phyloP scores from a whole-genome alignment of 2,329 filamentous ascomycete species.

The Emmonsiellopsis sp. region DNA sequence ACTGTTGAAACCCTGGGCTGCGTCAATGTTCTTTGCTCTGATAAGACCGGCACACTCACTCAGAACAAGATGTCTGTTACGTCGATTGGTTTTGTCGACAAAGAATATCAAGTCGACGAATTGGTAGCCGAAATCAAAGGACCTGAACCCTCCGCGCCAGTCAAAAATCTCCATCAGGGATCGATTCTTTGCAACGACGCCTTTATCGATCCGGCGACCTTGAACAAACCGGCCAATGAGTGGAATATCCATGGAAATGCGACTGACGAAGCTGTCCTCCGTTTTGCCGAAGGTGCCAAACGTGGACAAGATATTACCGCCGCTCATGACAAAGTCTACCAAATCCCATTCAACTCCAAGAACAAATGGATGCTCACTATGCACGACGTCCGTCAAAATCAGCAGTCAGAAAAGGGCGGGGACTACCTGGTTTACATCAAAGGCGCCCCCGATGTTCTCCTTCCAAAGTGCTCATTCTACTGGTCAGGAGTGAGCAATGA shows the following conservation, averaged over 20 bases:
- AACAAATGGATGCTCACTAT: constrained; percentile 74
- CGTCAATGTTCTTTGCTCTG: constrained; percentile 49
- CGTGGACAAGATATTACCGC: constrained; percentile 31
- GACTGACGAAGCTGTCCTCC: constrained; percentile 65
- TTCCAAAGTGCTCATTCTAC: constrained; percentile 51
- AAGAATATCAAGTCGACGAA: constrained; percentile 41
- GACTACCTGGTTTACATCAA: constrained; percentile 49
- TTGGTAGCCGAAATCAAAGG: constrained; percentile 36
- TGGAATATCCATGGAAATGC: constrained; percentile 65
- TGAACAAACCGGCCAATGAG: constrained; percentile 49
- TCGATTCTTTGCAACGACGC: constrained; percentile 66
- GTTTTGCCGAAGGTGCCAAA: constrained; percentile 52
- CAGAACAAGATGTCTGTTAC: constrained; percentile 66
- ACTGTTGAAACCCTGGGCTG: constrained; percentile 70
- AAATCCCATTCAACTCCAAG: constrained; percentile 71
- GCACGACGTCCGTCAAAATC: constrained; percentile 8
- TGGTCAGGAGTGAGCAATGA: constrained; percentile 49
- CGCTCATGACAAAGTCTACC: constrained; percentile 56
- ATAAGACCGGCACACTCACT: constrained; percentile 39
- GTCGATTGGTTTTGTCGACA: constrained; percentile 52
- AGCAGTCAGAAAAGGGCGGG: constrained; percentile 28
- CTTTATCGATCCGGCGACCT: constrained; percentile 60
- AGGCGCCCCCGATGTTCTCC: constrained; percentile 66
- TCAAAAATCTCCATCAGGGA: constrained; percentile 53
- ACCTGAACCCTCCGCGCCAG: constrained; percentile 26